Evolutionary conservation across 202 grass and related monocot genomes (phyloP), one percentile per base, ranked within the genome.

Genomic region (Cymbopogon flexuosus): DNA sequence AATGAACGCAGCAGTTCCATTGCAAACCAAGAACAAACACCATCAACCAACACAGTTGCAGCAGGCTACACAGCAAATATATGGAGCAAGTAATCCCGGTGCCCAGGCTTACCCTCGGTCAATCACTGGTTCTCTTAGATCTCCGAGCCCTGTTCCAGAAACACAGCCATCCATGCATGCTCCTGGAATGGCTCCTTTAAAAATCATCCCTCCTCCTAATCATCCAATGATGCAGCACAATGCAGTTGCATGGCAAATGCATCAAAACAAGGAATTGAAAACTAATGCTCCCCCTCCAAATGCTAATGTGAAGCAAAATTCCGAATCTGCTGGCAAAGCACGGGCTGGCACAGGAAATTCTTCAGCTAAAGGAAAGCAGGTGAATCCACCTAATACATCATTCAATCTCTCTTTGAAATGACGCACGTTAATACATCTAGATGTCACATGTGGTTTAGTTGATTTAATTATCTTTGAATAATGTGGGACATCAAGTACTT

Each of bases 281-380:
- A 68, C 37, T 10, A 89, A 78, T 85, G 29, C 72, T 18, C 34
- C 18, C 21, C 59, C 60, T 64, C 61, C 86, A 67, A 73, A 13
- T 54, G 69, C 51, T 62, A 88, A 75, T 68, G 23, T 2, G 37
- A 85, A 89, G 57, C 77, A 85, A 89, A 73, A 85, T 60, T 77
- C 21, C 15, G 87, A 78, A 16, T 60, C 87, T 81, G 42, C 40
- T 62, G 66, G 78, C 59, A 89, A 85, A 37, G 78, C 16, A 22
- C 67, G 37, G 14, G 87, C 35, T 72, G 82, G 77, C 77, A 37
- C 77, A 71, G 85, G 80, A 73, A 77, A 57, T 70, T 79, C 86
- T 64, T 81, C 87, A 10, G 63, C 61, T 6, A 89, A 89, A 79
- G 88, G 83, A 79, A 89, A 89, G 54, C 88, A 86, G 79, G 88